Conservation (phyloP, 306 rosid genomes). For the Rubus idaeus region DNA sequence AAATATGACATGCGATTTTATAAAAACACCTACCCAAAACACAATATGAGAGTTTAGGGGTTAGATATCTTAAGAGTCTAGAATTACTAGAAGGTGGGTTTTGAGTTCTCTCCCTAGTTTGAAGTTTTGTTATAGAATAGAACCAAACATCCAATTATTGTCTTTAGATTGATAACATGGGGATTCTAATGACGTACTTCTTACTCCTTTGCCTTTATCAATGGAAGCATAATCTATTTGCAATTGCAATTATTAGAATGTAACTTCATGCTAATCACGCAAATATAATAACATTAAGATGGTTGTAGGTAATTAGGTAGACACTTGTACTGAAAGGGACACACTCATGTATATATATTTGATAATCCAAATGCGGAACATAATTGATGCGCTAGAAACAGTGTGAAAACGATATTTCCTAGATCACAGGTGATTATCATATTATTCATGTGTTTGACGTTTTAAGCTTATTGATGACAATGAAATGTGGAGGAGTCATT, state of each 20-base stretch:
- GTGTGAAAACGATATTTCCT: slow-evolving; percentile 18
- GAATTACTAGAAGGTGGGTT: not conserved
- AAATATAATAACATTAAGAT: not conserved
- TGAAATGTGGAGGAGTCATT: not conserved
- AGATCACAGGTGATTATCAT: slow-evolving; percentile 17
- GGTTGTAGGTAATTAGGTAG: not conserved
- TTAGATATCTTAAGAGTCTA: not conserved
- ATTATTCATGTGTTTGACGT: not conserved
- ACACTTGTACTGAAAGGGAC: slow-evolving; percentile 9
- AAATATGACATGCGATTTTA: not conserved
- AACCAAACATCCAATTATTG: not conserved
- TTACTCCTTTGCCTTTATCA: not conserved
- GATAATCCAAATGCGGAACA: not conserved
- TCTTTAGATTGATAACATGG: not conserved
- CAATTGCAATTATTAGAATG: not conserved
- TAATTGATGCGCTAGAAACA: slow-evolving; percentile 8
- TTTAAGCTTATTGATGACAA: not conserved
- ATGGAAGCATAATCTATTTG: not conserved
- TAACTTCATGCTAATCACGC: not conserved
- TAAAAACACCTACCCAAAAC: not conserved
- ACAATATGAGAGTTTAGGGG: not conserved
- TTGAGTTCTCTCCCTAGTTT: not conserved
- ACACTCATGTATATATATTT: not conserved
- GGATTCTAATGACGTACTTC: not conserved
- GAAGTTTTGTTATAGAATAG: not conserved